These are phyloP conservation scores for Acrocalymma vagum DNA, from an alignment of 2,329 filamentous ascomycete species.

Conservation along the genomic window DNA sequence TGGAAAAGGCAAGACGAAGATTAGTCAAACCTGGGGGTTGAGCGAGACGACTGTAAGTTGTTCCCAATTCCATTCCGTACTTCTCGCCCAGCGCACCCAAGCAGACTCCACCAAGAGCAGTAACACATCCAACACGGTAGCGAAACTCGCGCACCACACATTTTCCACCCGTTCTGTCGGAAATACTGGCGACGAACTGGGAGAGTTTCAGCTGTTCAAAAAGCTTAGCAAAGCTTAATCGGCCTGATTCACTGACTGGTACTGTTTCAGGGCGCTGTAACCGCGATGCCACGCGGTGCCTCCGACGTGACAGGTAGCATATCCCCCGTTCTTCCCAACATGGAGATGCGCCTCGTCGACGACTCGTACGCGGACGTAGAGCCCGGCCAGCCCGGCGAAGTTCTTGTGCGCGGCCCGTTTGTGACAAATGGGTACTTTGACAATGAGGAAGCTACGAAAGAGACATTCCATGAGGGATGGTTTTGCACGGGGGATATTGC, in stretches of 20 bases:
- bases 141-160: too few species aligned
- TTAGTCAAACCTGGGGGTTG: slow-evolving; percentile 65
- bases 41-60: slow-evolving; percentile 64
- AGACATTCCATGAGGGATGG: slow-evolving; percentile 76
- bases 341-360: slow-evolving; percentile 23
- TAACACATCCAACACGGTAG: too few species aligned
- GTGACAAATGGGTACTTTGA: slow-evolving; percentile 79
- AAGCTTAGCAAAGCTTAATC: slow-evolving; percentile 4
- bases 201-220: too few species aligned
- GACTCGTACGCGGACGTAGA: slow-evolving; percentile 58
- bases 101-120: too few species aligned
- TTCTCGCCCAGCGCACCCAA: too few species aligned
- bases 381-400: slow-evolving; percentile 62
- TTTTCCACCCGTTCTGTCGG: too few species aligned
- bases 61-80: too few species aligned
- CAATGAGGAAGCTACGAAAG: slow-evolving; percentile 70
- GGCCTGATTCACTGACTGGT: too few species aligned
- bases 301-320: slow-evolving; percentile 24
- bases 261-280: slow-evolving; percentile 17
- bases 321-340: slow-evolving; percentile 23
- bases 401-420: slow-evolving; percentile 77
- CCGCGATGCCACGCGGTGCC: slow-evolving; percentile 19
- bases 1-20: slow-evolving; percentile 44
- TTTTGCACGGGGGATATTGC: slow-evolving; percentile 89
- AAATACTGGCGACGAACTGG: too few species aligned